Base-by-base conservation (phyloP, 2,329 filamentous ascomycete species). In the Chaetomium olivaceum region DNA sequence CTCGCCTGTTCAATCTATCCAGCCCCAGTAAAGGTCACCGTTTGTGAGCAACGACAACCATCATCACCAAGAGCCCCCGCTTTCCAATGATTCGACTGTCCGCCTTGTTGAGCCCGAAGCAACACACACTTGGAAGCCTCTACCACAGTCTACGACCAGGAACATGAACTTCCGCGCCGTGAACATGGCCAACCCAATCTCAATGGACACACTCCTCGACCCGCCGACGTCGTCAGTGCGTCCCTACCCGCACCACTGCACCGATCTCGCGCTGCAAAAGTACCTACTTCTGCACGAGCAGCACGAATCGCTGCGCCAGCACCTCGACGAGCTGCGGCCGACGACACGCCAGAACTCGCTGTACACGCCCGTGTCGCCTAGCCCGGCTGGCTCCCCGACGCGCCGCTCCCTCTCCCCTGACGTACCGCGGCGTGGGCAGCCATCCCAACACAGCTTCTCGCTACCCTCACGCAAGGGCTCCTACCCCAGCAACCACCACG, bases 311-410 rank as follows among this genome's bases (percentile, higher is more conserved):
- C 79, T 87, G 19, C 78, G 78, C 67, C 78, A 77, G 69, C 81
- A 83, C 67, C 81, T 87, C 66, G 78, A 85, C 69, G 79, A 81
- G 66, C 81, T 86, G 61, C 81, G 80, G 51, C 80, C 75, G 29
- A 23, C 57, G n/a, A 57, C 64, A 23, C 61, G 62, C 31, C 68
- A 66, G 4, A 67, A 72, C 7, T 71, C 74, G 1, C 76, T 77
- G 66, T 76, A 70, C 62, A 73, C 71, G 6, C 62, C 64, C 50
- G 73, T 75, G 16, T 71, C 76, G 57, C 80, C 80, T 2, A 82
- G 88, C 74, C 81, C 87, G 76, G 78, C 87, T 74, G 83, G 84
- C 73, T 89, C 89, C 74, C 85, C 83, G 73, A 80, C 85, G 76
- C 89, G 88, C 74, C 85, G 82, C 73, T 68, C 83, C 85, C 62